Evolutionary conservation across 345 rosid species (phyloP), one percentile per base, ranked within the genome.

Genomic region (Hibiscus syriacus): DNA sequence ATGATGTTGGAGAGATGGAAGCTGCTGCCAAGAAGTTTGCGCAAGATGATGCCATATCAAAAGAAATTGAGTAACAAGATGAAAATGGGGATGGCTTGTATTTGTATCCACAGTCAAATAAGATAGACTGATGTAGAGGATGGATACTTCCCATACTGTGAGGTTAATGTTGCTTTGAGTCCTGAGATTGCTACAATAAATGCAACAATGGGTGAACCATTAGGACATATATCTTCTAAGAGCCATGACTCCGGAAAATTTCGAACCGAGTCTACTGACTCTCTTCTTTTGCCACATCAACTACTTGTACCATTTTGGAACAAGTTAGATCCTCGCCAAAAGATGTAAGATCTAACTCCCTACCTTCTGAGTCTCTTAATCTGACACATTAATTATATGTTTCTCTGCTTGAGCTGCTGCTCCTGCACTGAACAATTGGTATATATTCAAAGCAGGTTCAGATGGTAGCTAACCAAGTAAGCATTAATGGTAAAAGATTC

Each of bases 21-120:
- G 86, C 87, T 74, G 96, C 87, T 58, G 98, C 99, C 39, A 81
- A 71, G 72, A 83, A 75, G 70, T 88, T 92, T 77, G 98, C 90
- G 85, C 81, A 76, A 78, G 88, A 88, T 54, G 85, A 77, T 71
- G 72, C 70, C 60, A 38, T 84, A 27, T 46, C 67, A 17, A 72
- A 81, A 74, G 83, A 72, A 76, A 70, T 79, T 64, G 80, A 59
- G 66, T 58, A 14, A 73, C 82, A 73, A 23, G 74, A 52, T 74
- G 73, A 74, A 64, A 60, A 14, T 32, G 84, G 76, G 72, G 88
- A 80, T 62, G 87, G 83, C 72, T 69, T 84, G 72, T 87, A 76
- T 76, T 66, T 76, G 1, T 80, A 77, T 73, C 92, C 87, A 26
- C 80, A 76, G 39, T 61, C 88, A 63, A 63, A 75, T 54, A 67